Evolutionary conservation across 1,284 basidiomycete genomes (phyloP), one percentile per base, ranked within the genome.

Genomic region (Exobasidium rhododendri): DNA sequence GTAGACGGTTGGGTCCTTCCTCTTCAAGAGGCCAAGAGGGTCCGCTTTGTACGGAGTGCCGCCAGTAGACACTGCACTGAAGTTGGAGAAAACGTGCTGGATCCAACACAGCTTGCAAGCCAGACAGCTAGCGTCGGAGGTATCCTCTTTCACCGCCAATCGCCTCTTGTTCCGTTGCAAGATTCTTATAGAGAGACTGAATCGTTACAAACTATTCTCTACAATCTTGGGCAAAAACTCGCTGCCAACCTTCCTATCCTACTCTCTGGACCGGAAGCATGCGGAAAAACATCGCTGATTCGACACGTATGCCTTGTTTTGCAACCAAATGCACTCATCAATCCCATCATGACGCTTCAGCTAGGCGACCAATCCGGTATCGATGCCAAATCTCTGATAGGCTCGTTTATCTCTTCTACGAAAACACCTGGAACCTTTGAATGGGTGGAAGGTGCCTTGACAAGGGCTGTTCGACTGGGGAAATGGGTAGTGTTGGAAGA

Each of bases 401-500:
- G 96, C 4, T 94, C 92, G 1, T 96, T 97, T 65, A 84, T 92
- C 2, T 96, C 94, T 0, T 97, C 94, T 0, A 84, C 89, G 0
- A 88, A 86, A 1, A 85, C 86, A 44, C 89, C 92, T 0, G 96
- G 96, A 10, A 88, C 88, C 0, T 99, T 98, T 71, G 91, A 94
- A 74, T 98, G 94, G 90, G 90, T 90, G 78, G 94, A 98, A 70
- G 96, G 96, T 11, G 89, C 94, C 0, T 83, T 99, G 50, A 88
- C 94, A 4, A 89, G 90, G 51, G 90, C 94, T 0, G 89, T 98
- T 83, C 85, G 87, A 46, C 87, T 91, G 69, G 96, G 96, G 13
- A 87, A 88, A 75, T 98, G 96, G 94, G 84, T 98, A 1, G 87
- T 98, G 1, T 85, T 98, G 49, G 89, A 96, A 77, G 92, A 97